A percentile compares a stretch with the other conserved stretches of the same genome.
These are phyloP conservation scores for Puccinia hordei DNA, from an alignment of 1,284 basidiomycete genomes.

Conservation along the genomic window DNA sequence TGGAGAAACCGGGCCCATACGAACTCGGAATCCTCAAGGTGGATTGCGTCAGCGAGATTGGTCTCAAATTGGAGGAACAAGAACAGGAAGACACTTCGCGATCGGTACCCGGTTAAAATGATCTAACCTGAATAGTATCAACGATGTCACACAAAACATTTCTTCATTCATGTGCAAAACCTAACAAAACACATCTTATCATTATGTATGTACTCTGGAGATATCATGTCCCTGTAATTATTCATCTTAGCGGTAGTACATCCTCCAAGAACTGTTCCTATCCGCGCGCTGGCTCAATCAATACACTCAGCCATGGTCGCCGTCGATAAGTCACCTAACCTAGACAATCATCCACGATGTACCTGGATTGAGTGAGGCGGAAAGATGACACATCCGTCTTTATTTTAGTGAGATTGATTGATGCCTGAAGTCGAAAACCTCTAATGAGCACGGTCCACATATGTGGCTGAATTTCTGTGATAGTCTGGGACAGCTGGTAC, in stretches of 20 bases:
- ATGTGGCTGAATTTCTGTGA: too few relatives aligned
- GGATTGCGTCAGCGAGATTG: conserved; percentile 45
- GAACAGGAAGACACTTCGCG: not conserved
- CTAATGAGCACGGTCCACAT: too few relatives aligned
- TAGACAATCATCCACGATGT: too few relatives aligned
- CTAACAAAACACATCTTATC: not conserved
- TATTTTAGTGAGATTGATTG: too few relatives aligned
- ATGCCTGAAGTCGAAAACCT: too few relatives aligned
- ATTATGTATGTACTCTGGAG: conserved; percentile 6
- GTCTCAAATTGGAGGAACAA: conserved; percentile 28
- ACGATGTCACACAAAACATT: not conserved
- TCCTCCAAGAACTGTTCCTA: not conserved
- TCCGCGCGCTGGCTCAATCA: too few relatives aligned
- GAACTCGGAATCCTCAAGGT: conserved; percentile 41
- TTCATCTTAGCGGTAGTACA: not conserved
- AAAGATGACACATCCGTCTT: too few relatives aligned
- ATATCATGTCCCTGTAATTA: not conserved
- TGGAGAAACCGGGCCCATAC: conserved; percentile 63
- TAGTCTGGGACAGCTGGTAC: too few relatives aligned
- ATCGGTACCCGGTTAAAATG: not conserved
- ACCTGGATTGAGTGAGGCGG: too few relatives aligned
- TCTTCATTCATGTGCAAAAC: not conserved
- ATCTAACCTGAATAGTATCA: not conserved
- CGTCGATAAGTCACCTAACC: too few relatives aligned
- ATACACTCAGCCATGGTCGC: too few relatives aligned